Base-by-base conservation (phyloP, 306 rosid species). In the Inga leiocalycina region DNA sequence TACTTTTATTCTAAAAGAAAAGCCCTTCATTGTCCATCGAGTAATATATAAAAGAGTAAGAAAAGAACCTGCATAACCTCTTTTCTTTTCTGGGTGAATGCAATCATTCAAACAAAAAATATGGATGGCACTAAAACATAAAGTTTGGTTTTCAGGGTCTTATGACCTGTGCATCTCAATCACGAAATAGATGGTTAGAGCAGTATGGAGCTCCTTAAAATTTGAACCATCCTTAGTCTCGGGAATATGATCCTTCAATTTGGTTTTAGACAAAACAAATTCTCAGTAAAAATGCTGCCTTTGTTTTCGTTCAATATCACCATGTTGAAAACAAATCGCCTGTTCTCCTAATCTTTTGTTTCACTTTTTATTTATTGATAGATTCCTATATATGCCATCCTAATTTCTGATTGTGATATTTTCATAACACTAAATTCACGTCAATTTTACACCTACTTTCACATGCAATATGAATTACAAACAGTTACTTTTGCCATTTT, bases 51-150 rank as follows among this genome's bases (percentile, higher is more conserved):
- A 39, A 39, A 39, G 8, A 59, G 13, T 59, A 59, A 9, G 72
- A 48, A 61, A 65, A 77, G 27, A 20, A 35, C 67, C 12, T 12
- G 69, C 67, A 59, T 76, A 20, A 54, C 49, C 52, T 12, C 22
- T 69, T 32, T 67, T 41, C 62, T 20, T 68, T 51, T 35, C 54
- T 5, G 56, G 70, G 69, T 51, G 59, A 67, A 67, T 17, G 49
- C 61, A 75, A 35, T 32, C 67, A 65, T 74, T 64, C 75, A 48
- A 48, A 48, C 35, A 39, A 81, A 17, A 64, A 62, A 37, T 34
- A 12, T 2, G 66, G 43, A 65, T 32, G 66, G 54, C 51, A 49
- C 57, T 66, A 37, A 45, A 37, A 37, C 59, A 65, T 6, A 10
- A 64, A 41, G 24, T 37, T 16, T 39, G 20, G 44, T 70, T 80